A percentile compares a stretch with the other conserved stretches of the same genome.
Evolutionary conservation across 495 filamentous ascomycete species (phyloP).

Genomic region (Aspergillus indologenus): DNA sequence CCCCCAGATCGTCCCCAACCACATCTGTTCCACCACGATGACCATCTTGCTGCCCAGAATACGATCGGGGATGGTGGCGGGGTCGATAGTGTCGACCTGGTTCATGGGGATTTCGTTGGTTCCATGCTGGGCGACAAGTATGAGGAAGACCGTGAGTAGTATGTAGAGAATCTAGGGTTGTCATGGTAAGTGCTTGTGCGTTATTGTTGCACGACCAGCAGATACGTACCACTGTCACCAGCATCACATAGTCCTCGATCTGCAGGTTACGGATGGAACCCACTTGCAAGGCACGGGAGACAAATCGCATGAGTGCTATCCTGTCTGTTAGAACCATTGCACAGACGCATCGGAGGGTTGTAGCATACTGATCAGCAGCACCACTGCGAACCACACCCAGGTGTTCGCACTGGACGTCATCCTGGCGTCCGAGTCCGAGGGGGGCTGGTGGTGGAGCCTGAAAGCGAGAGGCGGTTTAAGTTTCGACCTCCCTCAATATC

Average conservation of each 20-base stretch:
- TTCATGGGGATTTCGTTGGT: slow-evolving; percentile 54
- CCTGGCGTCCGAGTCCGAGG: not conserved
- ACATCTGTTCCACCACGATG: slow-evolving; percentile 43
- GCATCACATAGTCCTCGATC: slow-evolving; percentile 54
- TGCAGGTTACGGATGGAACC: slow-evolving; percentile 46
- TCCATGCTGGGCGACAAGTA: slow-evolving; percentile 49
- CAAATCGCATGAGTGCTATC: slow-evolving; percentile 15
- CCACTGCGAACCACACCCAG: slow-evolving; percentile 15
- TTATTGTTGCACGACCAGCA: not conserved
- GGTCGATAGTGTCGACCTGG: slow-evolving; percentile 40
- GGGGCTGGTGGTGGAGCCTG: not conserved
- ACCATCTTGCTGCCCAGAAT: slow-evolving; percentile 50
- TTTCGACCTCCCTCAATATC: not conserved
- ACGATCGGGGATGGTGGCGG: slow-evolving; percentile 41
- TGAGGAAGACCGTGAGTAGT: slow-evolving; percentile 49
- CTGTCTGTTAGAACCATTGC: not conserved
- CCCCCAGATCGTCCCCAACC: slow-evolving; percentile 45
- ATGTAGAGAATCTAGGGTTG: slow-evolving; percentile 21
- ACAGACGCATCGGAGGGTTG: not conserved
- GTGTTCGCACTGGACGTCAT: slow-evolving; percentile 8
- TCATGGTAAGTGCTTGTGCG: not conserved
- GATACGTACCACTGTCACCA: slow-evolving; percentile 42
- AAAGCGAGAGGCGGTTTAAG: not conserved
- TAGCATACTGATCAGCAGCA: slow-evolving; percentile 15
- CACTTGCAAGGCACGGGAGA: slow-evolving; percentile 40